Conservation (phyloP, 73 alveolate genomes). For the Paramecium bursaria region DNA sequence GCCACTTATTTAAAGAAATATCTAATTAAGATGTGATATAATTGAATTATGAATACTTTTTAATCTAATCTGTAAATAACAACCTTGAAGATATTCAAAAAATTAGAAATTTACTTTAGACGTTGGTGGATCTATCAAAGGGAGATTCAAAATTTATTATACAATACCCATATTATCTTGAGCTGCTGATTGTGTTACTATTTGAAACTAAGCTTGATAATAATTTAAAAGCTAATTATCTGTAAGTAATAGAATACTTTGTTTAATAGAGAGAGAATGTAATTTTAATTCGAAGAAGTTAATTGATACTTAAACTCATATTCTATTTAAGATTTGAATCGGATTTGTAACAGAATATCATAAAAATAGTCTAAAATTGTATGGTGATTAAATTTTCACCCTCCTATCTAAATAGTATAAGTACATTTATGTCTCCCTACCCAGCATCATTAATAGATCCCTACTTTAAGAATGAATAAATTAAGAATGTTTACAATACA, state of each 20-base stretch:
- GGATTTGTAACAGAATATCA: background rate
- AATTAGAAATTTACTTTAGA: conserved; percentile 2
- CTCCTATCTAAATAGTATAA: conserved; percentile 11
- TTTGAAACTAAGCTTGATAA: conserved; percentile 6
- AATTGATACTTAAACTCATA: conserved; percentile 18
- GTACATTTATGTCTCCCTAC: conserved; percentile 44
- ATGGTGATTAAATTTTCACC: conserved; percentile 21
- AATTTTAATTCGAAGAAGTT: background rate
- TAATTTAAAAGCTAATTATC: background rate
- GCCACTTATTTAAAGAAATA: background rate
- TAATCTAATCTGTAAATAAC: background rate
- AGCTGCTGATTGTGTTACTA: conserved; percentile 8
- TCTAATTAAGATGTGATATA: background rate
- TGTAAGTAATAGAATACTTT: background rate
- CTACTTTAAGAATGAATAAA: background rate
- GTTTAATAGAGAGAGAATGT: conserved; percentile 31
- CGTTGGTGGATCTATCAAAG: background rate
- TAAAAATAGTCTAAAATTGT: conserved; percentile 18
- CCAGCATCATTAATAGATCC: conserved; percentile 1
- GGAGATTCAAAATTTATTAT: background rate
- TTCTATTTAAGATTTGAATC: conserved; percentile 5
- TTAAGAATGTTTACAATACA: background rate
- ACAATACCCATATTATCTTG: conserved; percentile 22
- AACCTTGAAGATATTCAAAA: background rate
- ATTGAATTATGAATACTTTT: conserved; percentile 6